Conservation (phyloP, 2,329 filamentous ascomycete genomes). For the Leptodontidium sp. region DNA sequence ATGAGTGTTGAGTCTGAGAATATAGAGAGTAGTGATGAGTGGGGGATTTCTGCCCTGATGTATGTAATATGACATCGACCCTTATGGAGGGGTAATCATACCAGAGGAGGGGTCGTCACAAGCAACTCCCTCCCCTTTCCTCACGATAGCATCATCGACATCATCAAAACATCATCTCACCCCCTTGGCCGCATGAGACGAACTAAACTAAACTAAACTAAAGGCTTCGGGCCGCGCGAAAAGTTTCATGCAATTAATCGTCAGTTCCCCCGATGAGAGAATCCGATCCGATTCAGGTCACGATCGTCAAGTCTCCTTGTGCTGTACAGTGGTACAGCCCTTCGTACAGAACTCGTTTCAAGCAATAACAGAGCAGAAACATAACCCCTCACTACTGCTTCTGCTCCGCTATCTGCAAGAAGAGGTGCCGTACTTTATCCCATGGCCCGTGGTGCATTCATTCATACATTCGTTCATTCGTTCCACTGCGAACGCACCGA, state of each 20-base stretch:
- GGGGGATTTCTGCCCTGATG: not conserved
- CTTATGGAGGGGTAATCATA: constrained; percentile 2
- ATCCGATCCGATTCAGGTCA: constrained; percentile 10
- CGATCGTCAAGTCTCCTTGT: not conserved
- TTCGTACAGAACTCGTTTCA: not conserved
- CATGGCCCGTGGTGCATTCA: not conserved
- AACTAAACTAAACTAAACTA: not conserved
- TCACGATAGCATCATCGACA: constrained; percentile 21
- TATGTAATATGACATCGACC: not conserved
- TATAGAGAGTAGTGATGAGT: not conserved
- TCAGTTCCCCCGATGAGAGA: too few relatives aligned
- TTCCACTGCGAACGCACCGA: constrained; percentile 1
- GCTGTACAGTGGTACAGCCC: too few relatives aligned
- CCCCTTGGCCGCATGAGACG: constrained; percentile 8
- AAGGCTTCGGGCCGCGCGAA: not conserved
- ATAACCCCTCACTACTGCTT: constrained; percentile 1
- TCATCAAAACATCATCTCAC: constrained; percentile 17
- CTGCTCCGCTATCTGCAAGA: not conserved
- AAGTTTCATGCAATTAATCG: not conserved
- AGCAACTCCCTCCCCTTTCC: not conserved
- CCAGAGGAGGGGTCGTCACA: constrained; percentile 5
- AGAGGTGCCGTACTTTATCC: not conserved
- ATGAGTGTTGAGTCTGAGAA: too few relatives aligned
- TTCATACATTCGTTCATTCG: not conserved
- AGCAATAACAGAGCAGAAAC: not conserved